Base-by-base conservation (phyloP, 176 grass and related monocot species). In the Puccinellia tenuiflora region DNA sequence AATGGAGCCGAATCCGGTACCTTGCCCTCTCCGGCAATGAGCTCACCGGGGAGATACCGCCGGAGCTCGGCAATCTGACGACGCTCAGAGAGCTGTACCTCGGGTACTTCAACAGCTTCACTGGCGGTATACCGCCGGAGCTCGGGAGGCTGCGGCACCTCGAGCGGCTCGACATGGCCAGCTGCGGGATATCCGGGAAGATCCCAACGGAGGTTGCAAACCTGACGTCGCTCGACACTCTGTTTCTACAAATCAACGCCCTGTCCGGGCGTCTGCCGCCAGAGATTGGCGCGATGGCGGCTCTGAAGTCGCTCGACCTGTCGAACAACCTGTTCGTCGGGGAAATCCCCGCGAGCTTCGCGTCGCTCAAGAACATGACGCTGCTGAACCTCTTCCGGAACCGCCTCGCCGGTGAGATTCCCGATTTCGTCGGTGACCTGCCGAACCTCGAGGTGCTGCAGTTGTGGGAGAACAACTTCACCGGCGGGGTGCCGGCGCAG, bases 381-480 rank as follows among this genome's bases (percentile, higher is more conserved):
- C 84, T 97, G 82, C 69, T 97, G 9, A 97, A 97, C 81, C 75
- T 97, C 34, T 97, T 97, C 78, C 86, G 95, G 13, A 97, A 97
- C 60, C 85, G 79, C 80, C 91, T 97, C 52, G 84, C 86, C 78
- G 88, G 95, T 0, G 85, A 85, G 61, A 94, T 97, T 75, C 95
- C 95, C 2, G 83, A 84, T 8, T 94, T 97, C 79, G 12, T 94
- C 57, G 95, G 88, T 6, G 86, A 92, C 6, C 35, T 97, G 69
- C 92, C 90, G 35, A 90, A n/a, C 65, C 85, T 97, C 64, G 95
- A 97, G 78, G 95, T 97, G 42, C 92, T 97, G 22, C 95, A 97
- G 87, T 28, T 97, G 47, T 97, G 95, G 95, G 95, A 97, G 76
- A 97, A 97, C 83, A 97, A 97, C 80, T 92, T 97, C 71, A 97